Evolutionary conservation across 352 stramenopile species (phyloP), one percentile per base, ranked within the genome.

Genomic region (Thraustochytrium striatum): DNA sequence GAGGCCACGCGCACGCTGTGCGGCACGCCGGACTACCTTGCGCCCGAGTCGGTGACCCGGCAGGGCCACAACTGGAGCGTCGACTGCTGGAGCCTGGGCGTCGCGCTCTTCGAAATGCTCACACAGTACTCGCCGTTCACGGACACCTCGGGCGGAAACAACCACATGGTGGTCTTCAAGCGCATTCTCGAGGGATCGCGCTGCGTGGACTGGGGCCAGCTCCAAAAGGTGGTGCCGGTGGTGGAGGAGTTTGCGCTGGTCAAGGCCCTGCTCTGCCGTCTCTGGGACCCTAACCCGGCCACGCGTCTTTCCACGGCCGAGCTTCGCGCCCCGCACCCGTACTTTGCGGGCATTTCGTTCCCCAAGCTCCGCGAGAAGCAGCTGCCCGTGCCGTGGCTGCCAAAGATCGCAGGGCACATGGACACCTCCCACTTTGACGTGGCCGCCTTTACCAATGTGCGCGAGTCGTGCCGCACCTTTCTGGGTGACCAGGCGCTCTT

Each of bases 1-100:
- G 59, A 21, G 3, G 47, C 78, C 70, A 82, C 79, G 1, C 72
- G 82, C 78, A 92, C 88, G 5, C 88, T 97, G 50, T 98, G 93
- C 73, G 93, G 93, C 47, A 97, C 93, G 21, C 93, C 93, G n/a
- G 90, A 95, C 81, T 97, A 97, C 72, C 88, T 97, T 62, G 92
- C 93, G 0, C 93, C 93, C 0, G 93, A 98, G 85, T 84, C 97
- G 13, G 86, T 97, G 35, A 83, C 95, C 89, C 43, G 58, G n/a
- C 78, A 81, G 41, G 80, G 79, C 1, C 81, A 84, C 36, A 39
- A 28, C 16, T 16, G 75, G 5, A 87, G 84, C 19, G 89, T 95
- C 28, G 91, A 95, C 84, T 95, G 91, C 82, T 95, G 91, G 91
- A 88, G 88, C 0, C 85, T 95, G 1, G 90, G 90, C n/a, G 85